Evolutionary conservation across 164 flowering plant genomes (phyloP).

Genomic region (Vitis labrusca): DNA sequence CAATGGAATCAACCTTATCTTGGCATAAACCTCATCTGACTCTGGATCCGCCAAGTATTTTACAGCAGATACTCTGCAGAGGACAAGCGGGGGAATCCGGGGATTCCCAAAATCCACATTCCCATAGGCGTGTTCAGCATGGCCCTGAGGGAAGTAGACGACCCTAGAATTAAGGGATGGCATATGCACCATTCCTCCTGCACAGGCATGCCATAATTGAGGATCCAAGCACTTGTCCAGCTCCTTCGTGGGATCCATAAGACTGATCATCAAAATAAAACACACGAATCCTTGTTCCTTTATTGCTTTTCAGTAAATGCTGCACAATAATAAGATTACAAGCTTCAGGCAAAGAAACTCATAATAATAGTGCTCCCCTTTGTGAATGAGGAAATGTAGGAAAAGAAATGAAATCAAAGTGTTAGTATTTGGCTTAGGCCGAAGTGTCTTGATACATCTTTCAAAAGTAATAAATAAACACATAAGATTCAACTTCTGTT

Average conservation of each 20-base stretch:
- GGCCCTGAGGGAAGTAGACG: constrained; percentile 58
- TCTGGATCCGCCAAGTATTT: constrained; percentile 53
- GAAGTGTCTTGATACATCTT: too few species aligned
- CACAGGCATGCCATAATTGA: constrained; percentile 65
- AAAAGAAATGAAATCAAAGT: too few species aligned
- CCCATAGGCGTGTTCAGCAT: constrained; percentile 48
- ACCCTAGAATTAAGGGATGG: constrained; percentile 43
- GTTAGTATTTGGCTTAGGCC: too few species aligned
- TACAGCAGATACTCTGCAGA: constrained; percentile 33
- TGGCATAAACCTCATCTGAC: constrained; percentile 51
- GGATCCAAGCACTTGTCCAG: constrained; percentile 46
- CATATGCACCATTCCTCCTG: constrained; percentile 61
- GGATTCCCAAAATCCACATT: constrained; percentile 29
- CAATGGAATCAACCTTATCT: constrained; percentile 37
- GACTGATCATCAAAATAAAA: constrained; percentile 18
- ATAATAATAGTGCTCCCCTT: too few species aligned
- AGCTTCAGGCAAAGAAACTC: background rate
- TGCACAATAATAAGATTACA: background rate
- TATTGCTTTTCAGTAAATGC: background rate
- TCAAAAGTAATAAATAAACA: too few species aligned
- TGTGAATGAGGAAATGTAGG: too few species aligned
- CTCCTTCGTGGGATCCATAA: constrained; percentile 29
- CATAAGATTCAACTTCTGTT: too few species aligned
- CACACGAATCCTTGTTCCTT: background rate
- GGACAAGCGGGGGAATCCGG: constrained; percentile 35